Percentiles rank a stretch among this genome's conserved stretches.
These are phyloP conservation scores for Nepenthes gracilis DNA, from an alignment of 148 eudicot species.

Conservation along the genomic window DNA sequence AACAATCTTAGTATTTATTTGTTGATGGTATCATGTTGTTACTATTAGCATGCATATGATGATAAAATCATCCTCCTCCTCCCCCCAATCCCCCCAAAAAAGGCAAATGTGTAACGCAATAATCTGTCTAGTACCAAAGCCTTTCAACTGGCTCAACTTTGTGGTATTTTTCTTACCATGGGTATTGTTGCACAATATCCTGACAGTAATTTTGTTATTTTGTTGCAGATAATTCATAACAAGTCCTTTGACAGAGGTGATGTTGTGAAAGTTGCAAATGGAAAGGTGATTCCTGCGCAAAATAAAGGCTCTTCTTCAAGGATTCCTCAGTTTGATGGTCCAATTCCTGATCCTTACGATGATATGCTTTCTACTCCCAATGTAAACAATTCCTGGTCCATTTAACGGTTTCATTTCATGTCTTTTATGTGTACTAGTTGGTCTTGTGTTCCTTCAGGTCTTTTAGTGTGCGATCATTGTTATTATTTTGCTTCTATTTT, in stretches of 20 bases:
- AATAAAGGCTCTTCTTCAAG: constrained; percentile 26
- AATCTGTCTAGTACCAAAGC: no score
- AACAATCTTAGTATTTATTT: no score
- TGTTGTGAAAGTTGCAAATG: constrained; percentile 5
- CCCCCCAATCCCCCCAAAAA: no score
- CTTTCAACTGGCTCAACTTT: not conserved
- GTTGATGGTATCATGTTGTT: no score
- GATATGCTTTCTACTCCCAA: constrained; percentile 86
- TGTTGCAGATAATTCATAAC: constrained; percentile 23
- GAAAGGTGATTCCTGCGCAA: constrained; percentile 7
- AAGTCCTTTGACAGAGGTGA: constrained; percentile 8
- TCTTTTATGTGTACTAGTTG: not conserved
- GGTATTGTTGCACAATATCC: not conserved
- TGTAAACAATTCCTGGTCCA: constrained; percentile 25
- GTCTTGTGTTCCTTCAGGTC: not conserved
- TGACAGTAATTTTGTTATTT: no score
- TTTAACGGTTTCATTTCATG: not conserved
- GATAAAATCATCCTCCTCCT: not conserved
- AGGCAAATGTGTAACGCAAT: not conserved
- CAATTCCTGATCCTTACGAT: constrained; percentile 75
- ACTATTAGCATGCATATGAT: not conserved
- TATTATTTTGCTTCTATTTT: no score
- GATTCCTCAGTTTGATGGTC: constrained; percentile 83
- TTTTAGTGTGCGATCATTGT: not conserved
- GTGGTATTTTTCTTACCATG: not conserved